Conservation (phyloP, 2,329 filamentous ascomycete species). For the Fusarium decemcellulare region DNA sequence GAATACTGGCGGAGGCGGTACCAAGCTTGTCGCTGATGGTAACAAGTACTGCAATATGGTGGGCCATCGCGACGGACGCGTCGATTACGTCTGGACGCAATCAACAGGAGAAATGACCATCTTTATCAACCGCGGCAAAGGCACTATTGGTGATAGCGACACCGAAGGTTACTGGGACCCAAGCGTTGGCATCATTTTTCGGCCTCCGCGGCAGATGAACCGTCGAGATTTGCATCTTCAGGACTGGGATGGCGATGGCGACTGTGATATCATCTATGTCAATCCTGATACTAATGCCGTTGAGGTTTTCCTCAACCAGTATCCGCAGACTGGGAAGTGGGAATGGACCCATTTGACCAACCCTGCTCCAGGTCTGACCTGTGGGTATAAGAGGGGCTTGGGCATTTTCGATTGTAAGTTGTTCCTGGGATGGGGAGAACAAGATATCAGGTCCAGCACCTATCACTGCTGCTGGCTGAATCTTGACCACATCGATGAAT, state of each 20-base stretch:
- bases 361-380: background rate
- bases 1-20: constrained; percentile 5
- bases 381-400: no score
- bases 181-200: constrained; percentile 2
- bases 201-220: constrained; percentile 21
- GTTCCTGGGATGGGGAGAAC: no score
- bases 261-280: constrained; percentile 51
- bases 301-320: constrained; percentile 46
- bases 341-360: background rate
- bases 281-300: constrained; percentile 45
- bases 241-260: constrained; percentile 56
- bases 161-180: no score
- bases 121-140: no score
- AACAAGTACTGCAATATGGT: constrained; percentile 29
- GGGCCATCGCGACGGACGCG: constrained; percentile 16
- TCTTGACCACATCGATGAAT: no score
- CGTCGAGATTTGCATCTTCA: constrained; percentile 51
- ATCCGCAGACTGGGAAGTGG: background rate
- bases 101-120: background rate
- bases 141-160: no score
- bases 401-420: no score
- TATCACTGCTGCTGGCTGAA: no score
- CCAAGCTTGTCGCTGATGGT: constrained; percentile 2
- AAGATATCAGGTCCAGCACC: no score
- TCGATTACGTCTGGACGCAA: constrained; percentile 17